Base-by-base conservation (phyloP, 768 basidiomycete genomes). In the Phaeotremella fagi region DNA sequence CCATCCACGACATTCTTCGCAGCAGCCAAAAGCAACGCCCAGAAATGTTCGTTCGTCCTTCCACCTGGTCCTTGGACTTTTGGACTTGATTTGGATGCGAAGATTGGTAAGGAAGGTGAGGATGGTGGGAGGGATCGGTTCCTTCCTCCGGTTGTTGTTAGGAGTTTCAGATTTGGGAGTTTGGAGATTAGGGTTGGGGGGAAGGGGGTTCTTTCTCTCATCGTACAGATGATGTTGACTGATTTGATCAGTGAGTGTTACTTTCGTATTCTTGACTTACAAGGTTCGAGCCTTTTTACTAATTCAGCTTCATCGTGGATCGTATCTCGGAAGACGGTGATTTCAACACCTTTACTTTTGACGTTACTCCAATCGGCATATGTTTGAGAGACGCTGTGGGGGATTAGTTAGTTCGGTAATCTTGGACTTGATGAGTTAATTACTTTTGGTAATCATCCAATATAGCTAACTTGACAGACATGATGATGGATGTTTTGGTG, bases 21-120 rank as follows among this genome's bases (percentile, higher is more conserved):
- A 16, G 31, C 31, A 33, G 31, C 31, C 7, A 33, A 16, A 7
- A 33, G 16, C 9, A 33, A 16, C 7, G 31, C 31, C 31, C 31
- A 33, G 31, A 33, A 33, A 16, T 33, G 31, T 33, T 33, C 31
- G 16, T 33, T 33, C 9, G 31, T 33, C 76, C 76, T 69, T 95
- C 92, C 7, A 98, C 83, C 81, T 85, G 83, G 63, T 84, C 82
- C 3, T 94, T 92, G 29, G 98, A 78, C 36, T 90, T 64, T 74
- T 85, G 88, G 31, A 87, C 82, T 4, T 86, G 78, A 70, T 86
- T 85, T 45, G 94, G 31, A 33, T 33, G 31, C 16, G 31, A 33
- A 16, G 9, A 33, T 16, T 16, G 16, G 31, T 7, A 33, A 7
- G 7, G 7, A 7, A 7, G 31, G 31, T 7, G 31, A 33, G 7